Base-by-base conservation (phyloP, 106 monocot species). In the Dendrobium nobile region DNA sequence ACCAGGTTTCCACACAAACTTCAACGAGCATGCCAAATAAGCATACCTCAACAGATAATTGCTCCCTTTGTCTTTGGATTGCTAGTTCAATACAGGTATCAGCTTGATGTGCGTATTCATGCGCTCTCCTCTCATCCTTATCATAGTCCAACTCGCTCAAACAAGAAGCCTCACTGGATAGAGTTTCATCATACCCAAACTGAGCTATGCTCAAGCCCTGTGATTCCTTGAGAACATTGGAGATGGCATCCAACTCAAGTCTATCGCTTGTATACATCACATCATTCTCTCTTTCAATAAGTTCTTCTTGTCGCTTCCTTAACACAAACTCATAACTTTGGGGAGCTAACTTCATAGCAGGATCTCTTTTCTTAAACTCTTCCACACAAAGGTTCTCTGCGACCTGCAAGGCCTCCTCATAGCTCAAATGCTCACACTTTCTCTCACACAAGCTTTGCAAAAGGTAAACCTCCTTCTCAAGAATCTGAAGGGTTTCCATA, bases 211-310 rank as follows among this genome's bases (percentile, higher is more conserved):
- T 91, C 65, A 94, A 24, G 27, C 83, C 61, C 77, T 90, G 88
- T 54, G 89, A 88, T 85, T 96, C 97, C 81, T 94, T 94, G 47
- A 94, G 83, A 84, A 97, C 79, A 75, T 85, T 90, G 19, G 84
- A 84, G n/a, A 97, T 87, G 31, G 83, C 82, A 80, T 97, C 92
- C 47, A 97, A 56, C 81, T 94, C 97, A 81, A 84, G 83, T 55
- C 81, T 88, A 80, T 73, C 79, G 40, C 54, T 82, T 4, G 41
- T 48, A 37, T 80, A 33, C 76, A 84, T 58, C 77, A 77, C 48
- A 82, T 97, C 92, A 82, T 80, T 79, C 78, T 91, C 86, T 73
- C 68, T 82, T 48, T 90, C 89, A 75, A 84, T 73, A 44, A 94
- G 86, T 79, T 93, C 92, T 43, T 92, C 94, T 70, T 88, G 90